Evolutionary conservation across 192 early-diverging fungal species (phyloP).

Genomic region (Allomyces arbusculus): DNA sequence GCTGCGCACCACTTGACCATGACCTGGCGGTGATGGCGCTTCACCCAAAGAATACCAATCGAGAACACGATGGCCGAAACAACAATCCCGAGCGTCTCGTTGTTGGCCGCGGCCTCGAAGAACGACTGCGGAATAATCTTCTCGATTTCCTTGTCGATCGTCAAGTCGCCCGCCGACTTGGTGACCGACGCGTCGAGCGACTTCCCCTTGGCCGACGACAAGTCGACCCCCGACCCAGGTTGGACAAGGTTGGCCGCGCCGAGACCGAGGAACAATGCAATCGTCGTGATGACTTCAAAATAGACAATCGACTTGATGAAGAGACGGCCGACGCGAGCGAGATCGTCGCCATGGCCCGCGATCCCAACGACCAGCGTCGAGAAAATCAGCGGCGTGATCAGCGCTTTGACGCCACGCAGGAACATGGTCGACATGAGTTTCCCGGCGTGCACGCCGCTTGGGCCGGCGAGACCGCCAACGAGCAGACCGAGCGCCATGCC

Average conservation of each 20-base stretch:
- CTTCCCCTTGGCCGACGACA: constrained; percentile 5
- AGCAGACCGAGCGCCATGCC: background rate
- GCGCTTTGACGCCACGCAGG: constrained; percentile 7
- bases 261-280: constrained; percentile 47
- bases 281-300: constrained; percentile 39
- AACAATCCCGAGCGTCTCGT: constrained; percentile 30
- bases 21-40: constrained; percentile 11
- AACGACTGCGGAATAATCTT: constrained; percentile 39
- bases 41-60: constrained; percentile 23
- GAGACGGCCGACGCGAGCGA: constrained; percentile 31
- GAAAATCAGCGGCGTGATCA: constrained; percentile 45
- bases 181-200: constrained; percentile 1
- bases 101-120: constrained; percentile 21
- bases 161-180: constrained; percentile 13
- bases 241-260: constrained; percentile 33
- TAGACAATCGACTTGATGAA: constrained; percentile 48
- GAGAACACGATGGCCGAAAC: constrained; percentile 47
- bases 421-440: background rate
- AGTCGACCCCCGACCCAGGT: constrained; percentile 31
- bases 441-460: background rate
- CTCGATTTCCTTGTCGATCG: constrained; percentile 30
- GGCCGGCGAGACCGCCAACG: background rate
- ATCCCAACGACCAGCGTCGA: constrained; percentile 50
- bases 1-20: constrained; percentile 33
- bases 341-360: constrained; percentile 48